A percentile compares a stretch with the other conserved stretches of the same genome.
Conservation (phyloP, 306 rosid genomes). For the Fragaria nilgerrensis region DNA sequence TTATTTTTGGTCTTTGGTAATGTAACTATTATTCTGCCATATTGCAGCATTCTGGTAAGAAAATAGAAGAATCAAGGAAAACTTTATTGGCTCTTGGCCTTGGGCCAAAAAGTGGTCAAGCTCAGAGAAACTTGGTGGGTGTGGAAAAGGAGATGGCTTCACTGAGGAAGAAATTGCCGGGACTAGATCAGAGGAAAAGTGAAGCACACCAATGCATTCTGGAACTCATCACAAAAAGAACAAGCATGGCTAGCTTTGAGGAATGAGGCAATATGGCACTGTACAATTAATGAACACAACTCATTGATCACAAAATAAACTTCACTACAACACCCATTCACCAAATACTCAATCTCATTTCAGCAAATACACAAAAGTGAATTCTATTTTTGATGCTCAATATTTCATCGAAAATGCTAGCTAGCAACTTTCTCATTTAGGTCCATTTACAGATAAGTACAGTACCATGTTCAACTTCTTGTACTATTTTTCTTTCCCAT, state of each 20-base stretch:
- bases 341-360: no score
- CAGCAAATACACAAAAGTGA: no score
- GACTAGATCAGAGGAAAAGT: neutral
- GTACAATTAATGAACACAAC: no score
- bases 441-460: no score
- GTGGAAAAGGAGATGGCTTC: constrained; percentile 2
- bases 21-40: neutral
- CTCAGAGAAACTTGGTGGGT: constrained; percentile 6
- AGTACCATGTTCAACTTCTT: no score
- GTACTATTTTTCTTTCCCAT: no score
- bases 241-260: neutral
- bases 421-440: no score
- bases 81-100: neutral
- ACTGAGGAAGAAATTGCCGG: constrained; percentile 1
- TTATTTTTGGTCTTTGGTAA: no score
- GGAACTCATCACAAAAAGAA: neutral
- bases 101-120: neutral
- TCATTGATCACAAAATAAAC: no score
- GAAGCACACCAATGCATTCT: neutral
- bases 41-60: constrained; percentile 11
- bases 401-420: no score
- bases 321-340: no score
- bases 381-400: no score
- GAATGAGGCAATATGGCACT: neutral
- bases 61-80: constrained; percentile 20